A percentile compares a stretch with the other conserved stretches of the same genome.
Evolutionary conservation across 2,329 filamentous ascomycete genomes (phyloP).

Genomic region (Phaeosphaeria sp.): DNA sequence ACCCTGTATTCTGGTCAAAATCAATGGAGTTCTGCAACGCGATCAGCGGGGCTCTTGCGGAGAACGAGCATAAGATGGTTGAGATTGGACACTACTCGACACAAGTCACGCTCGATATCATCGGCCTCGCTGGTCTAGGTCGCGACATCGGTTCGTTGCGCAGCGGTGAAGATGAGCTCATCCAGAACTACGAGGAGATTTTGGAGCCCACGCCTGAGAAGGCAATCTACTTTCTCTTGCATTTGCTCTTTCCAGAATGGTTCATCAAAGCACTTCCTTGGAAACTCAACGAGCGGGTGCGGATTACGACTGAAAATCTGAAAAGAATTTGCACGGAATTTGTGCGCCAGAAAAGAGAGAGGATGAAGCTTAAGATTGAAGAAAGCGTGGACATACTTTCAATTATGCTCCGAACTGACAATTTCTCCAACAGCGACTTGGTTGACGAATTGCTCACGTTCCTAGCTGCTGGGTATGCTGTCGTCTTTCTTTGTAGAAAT

Average conservation of each 20-base stretch:
- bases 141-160: slow-evolving; percentile 51
- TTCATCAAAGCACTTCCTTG: slow-evolving; percentile 54
- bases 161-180: slow-evolving; percentile 51
- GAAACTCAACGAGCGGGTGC: slow-evolving; percentile 54
- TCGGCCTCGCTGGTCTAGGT: slow-evolving; percentile 54
- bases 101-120: slow-evolving; percentile 55
- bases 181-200: slow-evolving; percentile 52
- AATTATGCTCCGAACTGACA: slow-evolving; percentile 58
- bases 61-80: slow-evolving; percentile 47
- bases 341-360: slow-evolving; percentile 55
- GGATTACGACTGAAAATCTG: slow-evolving; percentile 44
- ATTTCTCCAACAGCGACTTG: slow-evolving; percentile 60
- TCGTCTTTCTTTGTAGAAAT: slow-evolving; percentile 17
- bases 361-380: slow-evolving; percentile 42
- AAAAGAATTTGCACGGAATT: slow-evolving; percentile 54
- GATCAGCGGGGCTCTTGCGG: slow-evolving; percentile 62
- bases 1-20: slow-evolving; percentile 84
- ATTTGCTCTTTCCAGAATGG: slow-evolving; percentile 46
- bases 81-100: slow-evolving; percentile 54
- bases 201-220: slow-evolving; percentile 57
- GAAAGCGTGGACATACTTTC: slow-evolving; percentile 53
- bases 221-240: slow-evolving; percentile 51
- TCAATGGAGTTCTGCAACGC: slow-evolving; percentile 69
- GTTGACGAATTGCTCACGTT: slow-evolving; percentile 64
- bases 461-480: slow-evolving; percentile 58